Base-by-base conservation (phyloP, 2,329 filamentous ascomycete genomes). In the Ophiostoma tasmaniense region DNA sequence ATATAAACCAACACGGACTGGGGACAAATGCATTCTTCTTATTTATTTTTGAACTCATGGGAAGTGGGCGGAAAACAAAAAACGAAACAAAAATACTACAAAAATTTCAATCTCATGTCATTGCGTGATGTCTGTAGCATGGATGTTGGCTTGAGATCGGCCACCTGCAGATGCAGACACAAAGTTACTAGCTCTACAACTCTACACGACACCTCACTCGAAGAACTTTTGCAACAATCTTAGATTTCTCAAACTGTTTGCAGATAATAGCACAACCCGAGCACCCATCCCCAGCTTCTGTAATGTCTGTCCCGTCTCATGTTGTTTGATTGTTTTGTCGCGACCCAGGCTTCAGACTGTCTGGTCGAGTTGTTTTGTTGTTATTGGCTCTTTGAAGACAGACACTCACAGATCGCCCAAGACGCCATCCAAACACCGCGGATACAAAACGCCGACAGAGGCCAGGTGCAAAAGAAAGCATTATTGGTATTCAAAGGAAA, bases 11-110 rank as follows among this genome's bases (percentile, higher is more conserved):
- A 61, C 61, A 65, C 61, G 66, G 61, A 67, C 66, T 67, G 62
- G 66, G 66, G 62, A 67, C 68, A 69, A 69, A 64, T 65, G 68
- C 68, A 69, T 69, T 67, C 59, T 65, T 55, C 50, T 62, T 59
- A 61, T 61, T 66, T 66, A 45, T 35, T 69, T 42, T 69, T 66
- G 64, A 52, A 37, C 52, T 42, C 65, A 30, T 66, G 28, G 55
- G 66, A 35, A 39, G 64, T 67, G 66, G 61, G 45, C 45, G 66
- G 64, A 62, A 69, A 70, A 65, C 50, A 42, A 68, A 68, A 68
- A 68, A 69, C 66, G 62, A 67, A 61, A 64, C 37, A 64, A 68
- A 66, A 66, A 68, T 66, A 66, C 30, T 66, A 65, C 61, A 67
- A 69, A 71, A 69, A 67, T 33, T 67, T 70, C 17, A 67, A 67